Evolutionary conservation across 192 early-diverging fungal species (phyloP).

Genomic region (Rhizophagus sp.): DNA sequence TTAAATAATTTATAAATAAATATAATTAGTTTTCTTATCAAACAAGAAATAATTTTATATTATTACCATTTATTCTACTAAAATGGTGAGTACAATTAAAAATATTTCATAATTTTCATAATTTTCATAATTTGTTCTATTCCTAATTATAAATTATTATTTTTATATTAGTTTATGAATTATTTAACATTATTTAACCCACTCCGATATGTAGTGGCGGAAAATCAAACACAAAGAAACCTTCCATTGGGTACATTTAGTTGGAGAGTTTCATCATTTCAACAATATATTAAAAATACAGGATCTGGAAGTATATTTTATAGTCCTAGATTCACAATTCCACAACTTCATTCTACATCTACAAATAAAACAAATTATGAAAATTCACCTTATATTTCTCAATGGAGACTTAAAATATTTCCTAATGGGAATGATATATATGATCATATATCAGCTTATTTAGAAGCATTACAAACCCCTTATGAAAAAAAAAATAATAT

Average conservation of each 20-base stretch:
- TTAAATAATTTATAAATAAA: too few relatives aligned
- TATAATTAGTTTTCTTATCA: too few relatives aligned
- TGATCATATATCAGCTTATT: not conserved
- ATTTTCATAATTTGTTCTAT: too few relatives aligned
- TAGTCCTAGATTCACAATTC: not conserved
- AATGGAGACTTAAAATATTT: not conserved
- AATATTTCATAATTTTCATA: too few relatives aligned
- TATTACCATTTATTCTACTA: too few relatives aligned
- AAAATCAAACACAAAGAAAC: not conserved
- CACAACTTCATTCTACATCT: not conserved
- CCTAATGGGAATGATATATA: not conserved
- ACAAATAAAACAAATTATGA: not conserved
- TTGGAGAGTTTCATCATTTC: not conserved
- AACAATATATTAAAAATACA: not conserved
- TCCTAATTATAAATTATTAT: not conserved
- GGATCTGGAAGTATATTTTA: not conserved
- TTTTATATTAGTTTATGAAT: not conserved
- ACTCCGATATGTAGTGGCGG: not conserved
- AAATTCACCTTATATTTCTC: not conserved
- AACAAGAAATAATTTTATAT: too few relatives aligned
- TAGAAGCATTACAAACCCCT: slow-evolving; percentile 10
- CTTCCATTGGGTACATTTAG: not conserved
- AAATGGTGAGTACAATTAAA: too few relatives aligned
- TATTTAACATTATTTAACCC: not conserved
- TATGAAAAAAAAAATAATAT: slow-evolving; percentile 6